Conservation (phyloP, 2,329 filamentous ascomycete species). For the Venturia oleaginea region DNA sequence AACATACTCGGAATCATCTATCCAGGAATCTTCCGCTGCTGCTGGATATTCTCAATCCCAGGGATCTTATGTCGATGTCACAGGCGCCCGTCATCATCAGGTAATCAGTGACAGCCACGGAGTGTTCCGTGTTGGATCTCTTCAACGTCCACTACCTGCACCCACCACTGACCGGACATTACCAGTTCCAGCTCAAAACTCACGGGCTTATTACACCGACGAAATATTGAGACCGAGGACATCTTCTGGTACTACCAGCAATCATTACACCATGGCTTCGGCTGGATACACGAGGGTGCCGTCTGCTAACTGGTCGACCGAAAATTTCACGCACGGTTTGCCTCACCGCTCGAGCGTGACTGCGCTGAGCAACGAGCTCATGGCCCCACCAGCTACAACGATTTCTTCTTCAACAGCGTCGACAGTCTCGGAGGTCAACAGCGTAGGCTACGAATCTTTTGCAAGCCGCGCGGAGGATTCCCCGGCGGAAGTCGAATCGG, state of each 20-base stretch:
- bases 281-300: neutral
- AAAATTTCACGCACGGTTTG: neutral
- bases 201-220: neutral
- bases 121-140: neutral
- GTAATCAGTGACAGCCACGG: neutral
- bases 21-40: neutral
- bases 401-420: neutral
- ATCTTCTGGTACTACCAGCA: slow-evolving; percentile 1
- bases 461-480: neutral
- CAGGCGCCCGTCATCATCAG: neutral
- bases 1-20: neutral
- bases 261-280: slow-evolving; percentile 3
- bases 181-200: neutral
- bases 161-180: neutral
- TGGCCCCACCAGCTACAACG: neutral
- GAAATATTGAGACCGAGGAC: slow-evolving; percentile 1
- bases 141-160: neutral
- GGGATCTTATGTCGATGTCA: neutral
- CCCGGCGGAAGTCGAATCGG: neutral
- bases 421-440: slow-evolving; percentile 1
- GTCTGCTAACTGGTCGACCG: neutral
- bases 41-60: neutral
- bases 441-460: neutral
- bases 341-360: neutral
- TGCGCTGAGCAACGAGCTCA: neutral